phyloP scores from a whole-genome alignment of 2,329 filamentous ascomycete genomes.

The Botrytis elliptica region DNA sequence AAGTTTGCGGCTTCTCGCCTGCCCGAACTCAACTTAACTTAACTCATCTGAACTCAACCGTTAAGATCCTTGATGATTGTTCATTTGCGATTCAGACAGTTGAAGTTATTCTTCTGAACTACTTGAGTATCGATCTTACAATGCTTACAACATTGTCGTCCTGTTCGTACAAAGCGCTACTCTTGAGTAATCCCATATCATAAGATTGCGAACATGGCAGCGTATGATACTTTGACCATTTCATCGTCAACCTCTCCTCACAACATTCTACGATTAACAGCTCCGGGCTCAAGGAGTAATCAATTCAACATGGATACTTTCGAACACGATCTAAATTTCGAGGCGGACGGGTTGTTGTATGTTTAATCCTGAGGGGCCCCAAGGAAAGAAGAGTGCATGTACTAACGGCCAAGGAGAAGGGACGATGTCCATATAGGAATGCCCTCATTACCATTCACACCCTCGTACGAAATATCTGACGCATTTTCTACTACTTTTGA shows the following conservation, averaged over 20 bases:
- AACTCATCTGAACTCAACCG: background rate
- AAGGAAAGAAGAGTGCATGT: background rate
- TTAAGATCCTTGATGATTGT: slow-evolving; percentile 6
- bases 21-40: slow-evolving; percentile 12
- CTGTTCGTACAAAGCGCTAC: slow-evolving; percentile 1
- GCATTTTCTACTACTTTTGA: slow-evolving; percentile 63
- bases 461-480: slow-evolving; percentile 59
- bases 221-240: slow-evolving; percentile 26
- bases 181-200: background rate
- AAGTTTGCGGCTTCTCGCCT: slow-evolving; percentile 17
- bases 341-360: slow-evolving; percentile 35
- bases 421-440: slow-evolving; percentile 32
- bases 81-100: background rate
- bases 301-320: slow-evolving; percentile 35
- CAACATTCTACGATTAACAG: slow-evolving; percentile 34
- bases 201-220: slow-evolving; percentile 26
- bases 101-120: slow-evolving; percentile 17
- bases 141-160: slow-evolving; percentile 7
- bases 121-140: slow-evolving; percentile 1
- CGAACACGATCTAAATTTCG: slow-evolving; percentile 36
- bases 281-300: slow-evolving; percentile 25
- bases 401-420: slow-evolving; percentile 12
- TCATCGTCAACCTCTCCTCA: slow-evolving; percentile 25
- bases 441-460: slow-evolving; percentile 52
- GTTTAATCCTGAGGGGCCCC: slow-evolving; percentile 20